Evolutionary conservation across 2,329 filamentous ascomycete genomes (phyloP).

Genomic region (Nigrospora osmanthi): DNA sequence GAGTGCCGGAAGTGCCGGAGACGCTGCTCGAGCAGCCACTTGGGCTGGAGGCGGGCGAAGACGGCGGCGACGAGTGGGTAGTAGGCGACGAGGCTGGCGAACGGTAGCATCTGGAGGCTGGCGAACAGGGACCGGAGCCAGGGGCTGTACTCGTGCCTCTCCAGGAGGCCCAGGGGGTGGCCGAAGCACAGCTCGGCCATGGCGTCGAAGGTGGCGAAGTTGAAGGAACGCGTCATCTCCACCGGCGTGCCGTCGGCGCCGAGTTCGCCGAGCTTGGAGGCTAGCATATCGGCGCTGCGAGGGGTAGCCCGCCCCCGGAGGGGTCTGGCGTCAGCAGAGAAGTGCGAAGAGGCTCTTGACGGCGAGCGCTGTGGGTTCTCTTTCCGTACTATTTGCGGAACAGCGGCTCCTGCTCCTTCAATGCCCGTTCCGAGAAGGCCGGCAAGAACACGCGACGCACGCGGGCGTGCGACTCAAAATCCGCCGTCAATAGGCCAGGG

Average conservation of each 20-base stretch:
- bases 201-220: slow-evolving; percentile 13
- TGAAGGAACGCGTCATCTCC: slow-evolving; percentile 10
- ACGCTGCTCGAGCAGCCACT: slow-evolving; percentile 9
- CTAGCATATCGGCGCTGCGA: slow-evolving; percentile 22
- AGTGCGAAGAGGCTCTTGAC: neutral
- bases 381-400: slow-evolving; percentile 22
- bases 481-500: slow-evolving; percentile 9
- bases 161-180: slow-evolving; percentile 8
- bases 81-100: slow-evolving; percentile 9
- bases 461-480: slow-evolving; percentile 8
- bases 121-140: slow-evolving; percentile 13
- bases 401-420: slow-evolving; percentile 11
- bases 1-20: slow-evolving; percentile 7
- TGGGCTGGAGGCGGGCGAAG: slow-evolving; percentile 10
- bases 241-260: slow-evolving; percentile 6
- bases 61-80: slow-evolving; percentile 9
- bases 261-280: slow-evolving; percentile 25
- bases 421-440: slow-evolving; percentile 11
- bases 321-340: neutral
- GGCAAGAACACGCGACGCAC: slow-evolving; percentile 10
- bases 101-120: slow-evolving; percentile 12
- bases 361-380: neutral
- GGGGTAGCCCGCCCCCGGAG: too few species aligned
- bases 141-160: slow-evolving; percentile 10
- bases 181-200: slow-evolving; percentile 14